phyloP scores from a whole-genome alignment of 1,284 basidiomycete genomes.

The Melampsora americana region DNA sequence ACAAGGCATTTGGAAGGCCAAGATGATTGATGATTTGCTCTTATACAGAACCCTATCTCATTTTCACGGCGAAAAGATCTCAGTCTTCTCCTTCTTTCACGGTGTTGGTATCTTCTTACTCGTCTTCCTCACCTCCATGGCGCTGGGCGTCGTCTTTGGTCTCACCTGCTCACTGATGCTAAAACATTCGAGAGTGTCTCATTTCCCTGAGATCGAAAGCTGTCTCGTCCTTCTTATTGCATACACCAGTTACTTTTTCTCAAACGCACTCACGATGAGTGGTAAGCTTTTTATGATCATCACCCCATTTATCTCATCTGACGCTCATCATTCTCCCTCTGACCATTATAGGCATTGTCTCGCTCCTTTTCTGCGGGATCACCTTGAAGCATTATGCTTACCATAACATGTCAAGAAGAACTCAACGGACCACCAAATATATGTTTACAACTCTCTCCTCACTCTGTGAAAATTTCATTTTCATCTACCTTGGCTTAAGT shows the following conservation, averaged over 20 bases:
- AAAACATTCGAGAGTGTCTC: slow-evolving; percentile 84
- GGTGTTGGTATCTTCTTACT: slow-evolving; percentile 94
- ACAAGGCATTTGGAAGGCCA: background rate
- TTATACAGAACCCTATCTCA: slow-evolving; percentile 75
- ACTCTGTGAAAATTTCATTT: slow-evolving; percentile 98
- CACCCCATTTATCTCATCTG: slow-evolving; percentile 1
- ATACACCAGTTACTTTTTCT: slow-evolving; percentile 98
- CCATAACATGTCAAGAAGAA: slow-evolving; percentile 94
- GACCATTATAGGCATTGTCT: slow-evolving; percentile 70
- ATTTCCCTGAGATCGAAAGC: slow-evolving; percentile 87
- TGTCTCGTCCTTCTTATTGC: slow-evolving; percentile 91
- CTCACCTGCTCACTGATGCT: slow-evolving; percentile 83
- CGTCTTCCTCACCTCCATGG: slow-evolving; percentile 90
- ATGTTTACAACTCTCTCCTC: slow-evolving; percentile 88
- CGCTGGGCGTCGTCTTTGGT: slow-evolving; percentile 84
- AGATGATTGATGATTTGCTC: background rate
- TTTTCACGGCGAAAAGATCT: slow-evolving; percentile 86
- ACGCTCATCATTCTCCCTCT: background rate
- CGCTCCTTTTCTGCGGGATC: slow-evolving; percentile 95
- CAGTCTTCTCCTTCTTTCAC: slow-evolving; percentile 83
- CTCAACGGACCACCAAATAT: slow-evolving; percentile 92
- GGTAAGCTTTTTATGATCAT: slow-evolving; percentile 56
- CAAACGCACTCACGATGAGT: slow-evolving; percentile 87
- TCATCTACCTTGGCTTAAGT: slow-evolving; percentile 95
- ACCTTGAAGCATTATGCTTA: slow-evolving; percentile 99